Percentiles rank a stretch among this genome's conserved stretches.
These are phyloP conservation scores for Sarocladium kiliense DNA, from an alignment of 2,329 filamentous ascomycete species.

Conservation along the genomic window DNA sequence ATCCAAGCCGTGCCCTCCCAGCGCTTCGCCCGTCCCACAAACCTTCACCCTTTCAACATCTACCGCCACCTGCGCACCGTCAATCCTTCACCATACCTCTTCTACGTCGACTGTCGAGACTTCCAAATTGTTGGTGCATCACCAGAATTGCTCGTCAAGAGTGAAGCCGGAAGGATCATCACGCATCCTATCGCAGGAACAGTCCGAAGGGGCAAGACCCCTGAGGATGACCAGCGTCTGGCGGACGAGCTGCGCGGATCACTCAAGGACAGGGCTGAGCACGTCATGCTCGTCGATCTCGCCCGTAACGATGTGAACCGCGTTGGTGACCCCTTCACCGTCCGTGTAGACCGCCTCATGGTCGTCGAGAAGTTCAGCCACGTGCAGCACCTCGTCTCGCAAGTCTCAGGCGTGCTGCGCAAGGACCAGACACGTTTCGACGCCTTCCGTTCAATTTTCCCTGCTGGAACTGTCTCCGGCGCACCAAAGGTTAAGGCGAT, in stretches of 20 bases:
- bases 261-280: conserved; percentile 87
- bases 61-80: conserved; percentile 95
- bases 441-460: conserved; percentile 94
- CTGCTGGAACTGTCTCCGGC: conserved; percentile 90
- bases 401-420: conserved; percentile 87
- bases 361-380: conserved; percentile 92
- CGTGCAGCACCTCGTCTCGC: conserved; percentile 93
- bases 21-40: conserved; percentile 82
- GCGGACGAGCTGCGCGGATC: conserved; percentile 72
- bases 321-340: conserved; percentile 85
- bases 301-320: conserved; percentile 96
- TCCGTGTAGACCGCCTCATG: conserved; percentile 90
- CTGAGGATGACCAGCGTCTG: conserved; percentile 75
- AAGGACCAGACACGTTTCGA: conserved; percentile 85
- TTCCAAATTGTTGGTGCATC: conserved; percentile 96
- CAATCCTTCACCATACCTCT: conserved; percentile 95
- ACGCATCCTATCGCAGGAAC: conserved; percentile 97
- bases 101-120: conserved; percentile 86
- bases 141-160: conserved; percentile 90
- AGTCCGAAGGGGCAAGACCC: conserved; percentile 76
- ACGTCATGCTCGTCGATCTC: conserved; percentile 96
- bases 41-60: conserved; percentile 94
- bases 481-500: conserved; percentile 95
- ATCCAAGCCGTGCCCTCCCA: conserved; percentile 97
- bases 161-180: conserved; percentile 79